Percentiles rank a stretch among this genome's conserved stretches.
Evolutionary conservation across 1,139 yeast genomes (phyloP).

Genomic region (Zygoascus sp.): DNA sequence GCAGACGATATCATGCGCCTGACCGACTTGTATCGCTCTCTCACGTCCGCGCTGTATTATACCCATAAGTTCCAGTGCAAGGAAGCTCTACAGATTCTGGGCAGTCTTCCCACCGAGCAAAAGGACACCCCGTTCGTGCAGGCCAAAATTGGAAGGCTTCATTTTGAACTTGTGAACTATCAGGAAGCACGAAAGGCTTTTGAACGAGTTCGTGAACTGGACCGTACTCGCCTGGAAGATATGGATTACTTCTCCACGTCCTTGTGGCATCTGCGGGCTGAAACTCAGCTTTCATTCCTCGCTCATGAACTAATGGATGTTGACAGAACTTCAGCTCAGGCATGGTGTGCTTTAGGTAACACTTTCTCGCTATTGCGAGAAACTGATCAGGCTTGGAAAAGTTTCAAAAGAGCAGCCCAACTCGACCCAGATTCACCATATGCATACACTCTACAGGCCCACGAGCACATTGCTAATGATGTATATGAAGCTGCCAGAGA

Average conservation of each 20-base stretch:
- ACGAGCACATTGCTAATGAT: slow-evolving; percentile 83
- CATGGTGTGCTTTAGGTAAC: slow-evolving; percentile 94
- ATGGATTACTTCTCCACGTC: slow-evolving; percentile 90
- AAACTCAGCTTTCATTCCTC: slow-evolving; percentile 70
- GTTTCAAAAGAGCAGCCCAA: slow-evolving; percentile 75
- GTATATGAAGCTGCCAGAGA: slow-evolving; percentile 87
- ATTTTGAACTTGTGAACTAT: slow-evolving; percentile 85
- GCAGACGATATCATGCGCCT: slow-evolving; percentile 26
- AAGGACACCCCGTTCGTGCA: slow-evolving; percentile 82
- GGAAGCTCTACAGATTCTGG: slow-evolving; percentile 68
- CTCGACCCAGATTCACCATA: slow-evolving; percentile 73
- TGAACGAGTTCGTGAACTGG: slow-evolving; percentile 56
- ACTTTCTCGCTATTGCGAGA: slow-evolving; percentile 78
- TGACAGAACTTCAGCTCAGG: slow-evolving; percentile 63
- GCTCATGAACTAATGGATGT: slow-evolving; percentile 77
- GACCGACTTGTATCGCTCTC: slow-evolving; percentile 49
- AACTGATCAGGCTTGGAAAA: slow-evolving; percentile 84
- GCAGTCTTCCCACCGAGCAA: slow-evolving; percentile 59
- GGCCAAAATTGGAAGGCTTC: slow-evolving; percentile 71
- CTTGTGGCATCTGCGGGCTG: slow-evolving; percentile 88
- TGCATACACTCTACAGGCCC: slow-evolving; percentile 91
- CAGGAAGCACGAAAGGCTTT: slow-evolving; percentile 68
- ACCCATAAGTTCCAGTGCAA: slow-evolving; percentile 70
- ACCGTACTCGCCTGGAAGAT: slow-evolving; percentile 78
- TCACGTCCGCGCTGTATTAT: slow-evolving; percentile 65